Base-by-base conservation (phyloP, 2,329 filamentous ascomycete genomes). In the Venturia carpophila region DNA sequence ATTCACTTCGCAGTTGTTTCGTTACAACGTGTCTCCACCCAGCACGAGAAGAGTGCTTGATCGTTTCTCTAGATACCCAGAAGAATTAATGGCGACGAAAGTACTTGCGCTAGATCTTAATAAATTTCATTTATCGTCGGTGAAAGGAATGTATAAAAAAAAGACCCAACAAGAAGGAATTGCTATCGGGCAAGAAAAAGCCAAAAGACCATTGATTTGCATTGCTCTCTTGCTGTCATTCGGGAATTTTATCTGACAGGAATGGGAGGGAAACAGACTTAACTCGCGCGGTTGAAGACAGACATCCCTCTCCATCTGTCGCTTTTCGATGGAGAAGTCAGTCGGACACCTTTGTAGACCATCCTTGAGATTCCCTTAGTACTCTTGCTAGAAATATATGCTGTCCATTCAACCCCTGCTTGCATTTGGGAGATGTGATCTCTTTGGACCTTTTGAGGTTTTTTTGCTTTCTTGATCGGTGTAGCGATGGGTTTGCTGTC, bases 41-140 rank as follows among this genome's bases (percentile, higher is more conserved):
- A 94, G 80, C 91, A 96, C 82, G 91, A 95, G 83, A 93, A 92
- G 84, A 89, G 86, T 70, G 82, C 86, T 78, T 92, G 88, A 79
- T 63, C 47, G 21, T 52, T 52, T 27, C 52, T 21, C 34, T 30
- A 49, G 49, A 52, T 66, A 64, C 42, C 37, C 52, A 21, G 55
- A 39, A 66, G 42, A 42, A 42, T 13, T 41, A 55, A 63, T 30
- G 24, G 30, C n/a, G 52, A 30, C 7, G n/a, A 19, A 41, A 39
- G 37, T 11, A 27, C 1, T 15, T 37, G 27, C 27, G 9, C 37
- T 58, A 58, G 52, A 34, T 52, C 17, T 21, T 58, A 58, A 58
- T 58, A 5, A 52, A 58, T 37, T 39, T 58, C 10, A 21, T 58
- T 58, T 10, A 37, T 58, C 19, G 52, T 37, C 30, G 47, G 21